Conservation (phyloP, 108 stramenopile genomes). For the Seminavis robusta region DNA sequence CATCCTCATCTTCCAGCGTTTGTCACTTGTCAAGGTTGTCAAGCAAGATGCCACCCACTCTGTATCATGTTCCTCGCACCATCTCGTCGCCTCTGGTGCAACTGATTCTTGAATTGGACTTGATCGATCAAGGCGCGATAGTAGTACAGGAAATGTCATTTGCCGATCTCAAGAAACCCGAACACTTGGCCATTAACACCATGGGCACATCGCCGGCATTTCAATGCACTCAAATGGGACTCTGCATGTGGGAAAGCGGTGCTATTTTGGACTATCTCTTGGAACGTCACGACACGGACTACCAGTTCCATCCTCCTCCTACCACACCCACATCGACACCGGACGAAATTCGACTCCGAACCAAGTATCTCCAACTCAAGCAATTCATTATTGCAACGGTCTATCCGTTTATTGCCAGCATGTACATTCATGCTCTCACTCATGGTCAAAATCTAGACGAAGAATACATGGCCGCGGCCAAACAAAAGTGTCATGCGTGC, state of each 20-base stretch:
- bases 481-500: slow-evolving; percentile 3
- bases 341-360: no score
- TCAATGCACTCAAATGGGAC: background rate
- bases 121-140: background rate
- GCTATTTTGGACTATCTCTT: slow-evolving; percentile 12
- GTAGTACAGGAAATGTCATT: slow-evolving; percentile 10
- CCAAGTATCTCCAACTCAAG: slow-evolving; percentile 16
- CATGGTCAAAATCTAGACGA: slow-evolving; percentile 10
- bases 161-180: slow-evolving; percentile 7
- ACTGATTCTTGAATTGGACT: slow-evolving; percentile 1
- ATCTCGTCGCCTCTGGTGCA: slow-evolving; percentile 16
- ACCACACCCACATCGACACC: background rate
- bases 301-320: slow-evolving; percentile 1
- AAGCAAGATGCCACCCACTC: slow-evolving; percentile 7
- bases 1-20: no score
- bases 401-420: slow-evolving; percentile 21
- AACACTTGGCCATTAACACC: slow-evolving; percentile 8
- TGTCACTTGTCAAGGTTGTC: no score
- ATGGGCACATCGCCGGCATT: slow-evolving; percentile 23
- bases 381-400: slow-evolving; percentile 19
- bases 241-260: slow-evolving; percentile 17
- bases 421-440: slow-evolving; percentile 16
- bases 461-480: background rate
- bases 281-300: slow-evolving; percentile 7
- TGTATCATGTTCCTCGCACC: slow-evolving; percentile 17